Evolutionary conservation across 176 grass and related monocot species (phyloP).

Genomic region (Thalia dealbata): DNA sequence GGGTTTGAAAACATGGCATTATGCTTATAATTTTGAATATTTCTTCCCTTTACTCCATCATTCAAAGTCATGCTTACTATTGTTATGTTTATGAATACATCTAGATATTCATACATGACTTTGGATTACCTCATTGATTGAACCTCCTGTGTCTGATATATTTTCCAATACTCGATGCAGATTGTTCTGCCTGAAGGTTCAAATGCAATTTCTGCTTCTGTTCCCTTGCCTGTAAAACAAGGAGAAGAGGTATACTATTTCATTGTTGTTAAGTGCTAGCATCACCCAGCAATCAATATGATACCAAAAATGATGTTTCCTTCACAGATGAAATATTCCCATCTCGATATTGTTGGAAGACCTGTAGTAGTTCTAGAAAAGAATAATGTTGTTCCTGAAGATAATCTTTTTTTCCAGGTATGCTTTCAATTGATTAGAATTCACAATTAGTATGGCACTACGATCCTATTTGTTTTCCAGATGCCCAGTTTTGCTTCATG

Average conservation of each 20-base stretch:
- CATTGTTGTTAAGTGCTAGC: conserved; percentile 21
- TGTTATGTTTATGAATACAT: not conserved
- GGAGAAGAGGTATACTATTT: conserved; percentile 46
- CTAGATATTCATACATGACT: not conserved
- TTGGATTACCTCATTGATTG: not conserved
- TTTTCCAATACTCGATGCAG: conserved; percentile 30
- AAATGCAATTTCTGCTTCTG: conserved; percentile 63
- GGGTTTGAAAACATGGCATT: not conserved
- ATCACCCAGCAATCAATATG: conserved; percentile 4
- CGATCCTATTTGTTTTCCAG: not conserved
- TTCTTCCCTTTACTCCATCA: not conserved
- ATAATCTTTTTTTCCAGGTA: conserved; percentile 96
- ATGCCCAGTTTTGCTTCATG: not conserved
- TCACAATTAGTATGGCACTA: not conserved
- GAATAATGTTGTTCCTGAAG: conserved; percentile 82
- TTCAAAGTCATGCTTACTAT: not conserved
- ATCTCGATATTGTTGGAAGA: conserved; percentile 86
- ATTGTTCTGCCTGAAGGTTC: conserved; percentile 95
- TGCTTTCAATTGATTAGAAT: not conserved
- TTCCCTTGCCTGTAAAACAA: conserved; percentile 70
- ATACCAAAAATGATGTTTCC: not conserved
- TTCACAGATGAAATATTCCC: conserved; percentile 89
- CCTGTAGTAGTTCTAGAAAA: conserved; percentile 82
- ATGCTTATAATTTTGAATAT: not conserved
- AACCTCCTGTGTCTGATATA: not conserved